Evolutionary conservation across 768 basidiomycete species (phyloP).

Genomic region (Lactifluus echinatus): DNA sequence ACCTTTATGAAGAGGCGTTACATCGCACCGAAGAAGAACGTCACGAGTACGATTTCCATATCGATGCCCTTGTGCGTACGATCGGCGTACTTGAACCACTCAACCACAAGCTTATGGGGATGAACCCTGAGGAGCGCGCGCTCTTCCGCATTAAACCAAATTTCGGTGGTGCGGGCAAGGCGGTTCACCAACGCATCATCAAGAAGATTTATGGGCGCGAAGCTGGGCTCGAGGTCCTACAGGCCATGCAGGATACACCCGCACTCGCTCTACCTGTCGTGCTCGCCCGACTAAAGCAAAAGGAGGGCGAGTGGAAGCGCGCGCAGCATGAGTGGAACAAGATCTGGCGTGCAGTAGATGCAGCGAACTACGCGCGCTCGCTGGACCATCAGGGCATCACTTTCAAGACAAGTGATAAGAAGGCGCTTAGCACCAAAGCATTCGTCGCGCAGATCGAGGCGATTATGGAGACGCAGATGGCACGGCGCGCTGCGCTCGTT

Average conservation of each 20-base stretch:
- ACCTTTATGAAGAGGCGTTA: constrained; percentile 91
- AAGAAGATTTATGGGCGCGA: constrained; percentile 97
- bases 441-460: constrained; percentile 82
- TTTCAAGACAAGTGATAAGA: constrained; percentile 90
- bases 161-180: constrained; percentile 73
- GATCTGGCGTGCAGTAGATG: constrained; percentile 95
- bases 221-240: constrained; percentile 69
- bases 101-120: constrained; percentile 73
- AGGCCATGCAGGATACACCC: constrained; percentile 89
- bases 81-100: constrained; percentile 89
- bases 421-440: constrained; percentile 61
- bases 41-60: constrained; percentile 98
- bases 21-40: constrained; percentile 97
- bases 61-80: constrained; percentile 89
- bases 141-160: constrained; percentile 85
- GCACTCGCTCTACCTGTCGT: constrained; percentile 85
- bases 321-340: constrained; percentile 98
- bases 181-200: constrained; percentile 85
- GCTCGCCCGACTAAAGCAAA: constrained; percentile 80
- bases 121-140: constrained; percentile 68
- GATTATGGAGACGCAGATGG: constrained; percentile 72
- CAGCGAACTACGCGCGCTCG: constrained; percentile 86
- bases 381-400: constrained; percentile 89
- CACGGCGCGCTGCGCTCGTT: constrained; percentile 54
- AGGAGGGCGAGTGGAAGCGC: constrained; percentile 98